Conservation (phyloP, 495 filamentous ascomycete genomes). For the Hypomontagnella submonticulosa region DNA sequence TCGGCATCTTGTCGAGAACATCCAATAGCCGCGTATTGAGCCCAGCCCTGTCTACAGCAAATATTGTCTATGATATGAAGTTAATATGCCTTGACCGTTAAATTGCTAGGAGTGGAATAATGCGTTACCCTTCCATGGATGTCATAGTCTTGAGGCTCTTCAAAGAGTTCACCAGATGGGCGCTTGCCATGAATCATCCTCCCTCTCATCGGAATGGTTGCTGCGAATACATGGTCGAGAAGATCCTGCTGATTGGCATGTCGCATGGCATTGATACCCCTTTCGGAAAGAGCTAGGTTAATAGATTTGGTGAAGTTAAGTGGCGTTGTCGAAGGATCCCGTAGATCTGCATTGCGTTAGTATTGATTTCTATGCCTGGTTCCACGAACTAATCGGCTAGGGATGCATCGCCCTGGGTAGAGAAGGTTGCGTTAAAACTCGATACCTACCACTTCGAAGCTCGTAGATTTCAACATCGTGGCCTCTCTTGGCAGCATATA, state of each 20-base stretch:
- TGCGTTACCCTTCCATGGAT: conserved; percentile 80
- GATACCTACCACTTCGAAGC: conserved; percentile 80
- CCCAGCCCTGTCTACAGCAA: conserved; percentile 74
- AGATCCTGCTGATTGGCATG: conserved; percentile 71
- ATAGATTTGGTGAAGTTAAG: conserved; percentile 98
- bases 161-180: conserved; percentile 72
- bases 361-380: not conserved
- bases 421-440: not conserved
- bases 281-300: conserved; percentile 92
- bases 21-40: conserved; percentile 91
- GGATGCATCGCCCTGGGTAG: not conserved
- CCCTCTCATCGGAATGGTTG: conserved; percentile 91
- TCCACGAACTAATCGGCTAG: not conserved
- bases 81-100: conserved; percentile 12
- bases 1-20: conserved; percentile 80
- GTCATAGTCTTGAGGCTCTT: conserved; percentile 89
- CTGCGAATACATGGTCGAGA: conserved; percentile 74
- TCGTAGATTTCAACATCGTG: conserved; percentile 96
- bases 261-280: conserved; percentile 88
- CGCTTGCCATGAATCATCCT: conserved; percentile 93
- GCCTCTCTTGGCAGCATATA: conserved; percentile 89
- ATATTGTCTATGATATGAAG: conserved; percentile 54
- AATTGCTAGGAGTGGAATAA: not conserved
- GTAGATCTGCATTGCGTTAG: conserved; percentile 71
- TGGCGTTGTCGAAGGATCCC: conserved; percentile 82